Evolutionary conservation across 1,284 basidiomycete species (phyloP).

Genomic region (Sporisorium reilianum): DNA sequence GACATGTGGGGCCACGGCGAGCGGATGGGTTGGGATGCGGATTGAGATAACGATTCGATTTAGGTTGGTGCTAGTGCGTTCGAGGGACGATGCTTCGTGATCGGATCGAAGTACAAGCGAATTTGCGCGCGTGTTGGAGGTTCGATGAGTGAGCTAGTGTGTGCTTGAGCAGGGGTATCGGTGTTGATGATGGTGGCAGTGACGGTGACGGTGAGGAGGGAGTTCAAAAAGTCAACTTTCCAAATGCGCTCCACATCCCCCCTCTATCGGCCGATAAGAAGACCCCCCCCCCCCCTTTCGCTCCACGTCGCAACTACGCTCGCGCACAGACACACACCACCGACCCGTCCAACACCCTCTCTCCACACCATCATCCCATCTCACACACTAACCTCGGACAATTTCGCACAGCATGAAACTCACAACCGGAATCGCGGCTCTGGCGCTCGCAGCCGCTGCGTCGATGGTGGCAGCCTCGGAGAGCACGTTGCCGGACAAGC

Average conservation of each 20-base stretch:
- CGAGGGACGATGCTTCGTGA: no score
- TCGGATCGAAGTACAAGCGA: no score
- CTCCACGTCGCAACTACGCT: constrained; percentile 24
- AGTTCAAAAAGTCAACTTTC: constrained; percentile 3
- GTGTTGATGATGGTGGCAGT: background rate
- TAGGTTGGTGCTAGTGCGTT: no score
- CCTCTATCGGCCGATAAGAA: constrained; percentile 42
- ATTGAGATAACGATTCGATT: no score
- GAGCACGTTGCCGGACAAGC: constrained; percentile 36
- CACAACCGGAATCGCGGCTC: constrained; percentile 1
- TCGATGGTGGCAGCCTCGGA: constrained; percentile 42
- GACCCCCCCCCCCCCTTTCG: background rate
- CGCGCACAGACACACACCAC: constrained; percentile 10
- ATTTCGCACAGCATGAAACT: constrained; percentile 23
- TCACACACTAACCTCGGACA: no score
- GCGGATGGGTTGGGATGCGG: background rate
- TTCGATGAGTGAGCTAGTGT: background rate
- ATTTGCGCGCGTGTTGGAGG: no score
- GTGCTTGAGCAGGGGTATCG: background rate
- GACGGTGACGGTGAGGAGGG: background rate
- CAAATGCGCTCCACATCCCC: constrained; percentile 38
- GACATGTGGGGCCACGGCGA: constrained; percentile 59
- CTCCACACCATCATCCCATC: constrained; percentile 1
- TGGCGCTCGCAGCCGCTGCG: constrained; percentile 24
- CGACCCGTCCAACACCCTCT: constrained; percentile 9